Evolutionary conservation across 306 rosid species (phyloP), one percentile per base, ranked within the genome.

Genomic region (Dryas octopetala): DNA sequence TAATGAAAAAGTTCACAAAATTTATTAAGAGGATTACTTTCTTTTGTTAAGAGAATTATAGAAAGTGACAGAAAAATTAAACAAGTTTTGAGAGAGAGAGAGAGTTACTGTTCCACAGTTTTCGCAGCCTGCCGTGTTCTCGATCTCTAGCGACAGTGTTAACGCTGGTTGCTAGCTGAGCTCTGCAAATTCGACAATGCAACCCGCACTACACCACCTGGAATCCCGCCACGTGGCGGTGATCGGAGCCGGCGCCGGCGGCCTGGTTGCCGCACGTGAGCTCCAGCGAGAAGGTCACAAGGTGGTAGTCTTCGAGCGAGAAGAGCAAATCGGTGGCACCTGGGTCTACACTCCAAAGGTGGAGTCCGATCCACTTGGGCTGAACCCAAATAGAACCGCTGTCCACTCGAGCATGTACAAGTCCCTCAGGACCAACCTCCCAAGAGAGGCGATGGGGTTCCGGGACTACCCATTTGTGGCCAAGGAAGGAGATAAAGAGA

Each of bases 401-500:
- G 80, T 83, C 45, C 83, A 78, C 63, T 55, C 83, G 44, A 83
- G 86, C 80, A 3, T 79, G 72, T 83, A 83, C 80, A 19, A 67
- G 62, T 83, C 86, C 15, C 83, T 83, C n/a, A 49, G 80, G 52
- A 71, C 80, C 61, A 83, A 83, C 66, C 86, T 83, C 61, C 78
- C 86, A 2, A 74, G 86, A 68, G 80, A 76, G 61, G 75, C 65
- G 38, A 83, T 79, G 86, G 83, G 86, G 16, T 83, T 78, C 66
- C 50, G 65, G 58, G 86, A 83, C 69, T 83, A 48, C 71, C 86
- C 86, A 11, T 83, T 83, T 53, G 70, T 62, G 78, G 66, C 70
- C 32, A 73, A 11, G 43, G 19, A 66, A 14, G 78, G 66, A 10
- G 75, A 75, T 43, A 9, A 44, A 6, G 80, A 52, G 58, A 71